phyloP scores from a whole-genome alignment of 148 eudicot genomes.

The Agrostemma githago region DNA sequence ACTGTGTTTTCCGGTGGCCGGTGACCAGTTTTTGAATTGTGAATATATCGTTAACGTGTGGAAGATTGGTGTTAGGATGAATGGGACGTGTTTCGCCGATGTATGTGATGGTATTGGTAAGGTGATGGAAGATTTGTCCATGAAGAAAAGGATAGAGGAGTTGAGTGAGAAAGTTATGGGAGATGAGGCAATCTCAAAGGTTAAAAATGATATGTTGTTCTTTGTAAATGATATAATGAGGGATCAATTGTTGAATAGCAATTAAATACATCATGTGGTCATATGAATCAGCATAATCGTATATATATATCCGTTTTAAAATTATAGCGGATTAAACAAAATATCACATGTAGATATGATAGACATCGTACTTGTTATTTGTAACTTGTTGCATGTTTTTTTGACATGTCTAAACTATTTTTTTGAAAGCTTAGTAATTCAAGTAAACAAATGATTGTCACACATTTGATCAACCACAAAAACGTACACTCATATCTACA shows the following conservation, averaged over 20 bases:
- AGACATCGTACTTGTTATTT: background rate
- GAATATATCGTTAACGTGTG: constrained; percentile 52
- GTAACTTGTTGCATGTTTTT: background rate
- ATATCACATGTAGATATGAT: too few species aligned
- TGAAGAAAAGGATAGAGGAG: constrained; percentile 31
- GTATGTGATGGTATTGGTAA: constrained; percentile 35
- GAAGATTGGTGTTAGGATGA: constrained; percentile 55
- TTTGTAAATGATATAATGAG: constrained; percentile 34
- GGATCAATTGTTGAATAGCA: background rate
- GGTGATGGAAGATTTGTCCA: constrained; percentile 34
- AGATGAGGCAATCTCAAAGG: constrained; percentile 33
- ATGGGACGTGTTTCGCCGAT: constrained; percentile 35
- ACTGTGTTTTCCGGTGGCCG: constrained; percentile 68
- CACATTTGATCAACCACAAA: background rate
- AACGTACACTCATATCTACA: constrained; percentile 1
- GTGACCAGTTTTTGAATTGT: constrained; percentile 73
- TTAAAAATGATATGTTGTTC: constrained; percentile 24
- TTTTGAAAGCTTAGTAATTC: too few species aligned
- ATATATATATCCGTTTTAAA: background rate
- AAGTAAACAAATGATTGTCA: background rate
- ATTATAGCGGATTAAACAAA: too few species aligned
- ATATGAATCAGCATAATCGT: background rate
- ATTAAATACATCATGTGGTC: background rate
- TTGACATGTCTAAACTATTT: background rate
- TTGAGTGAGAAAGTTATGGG: constrained; percentile 46